Evolutionary conservation across 768 basidiomycete genomes (phyloP), one percentile per base, ranked within the genome.

Genomic region (Tulasnella sp.): DNA sequence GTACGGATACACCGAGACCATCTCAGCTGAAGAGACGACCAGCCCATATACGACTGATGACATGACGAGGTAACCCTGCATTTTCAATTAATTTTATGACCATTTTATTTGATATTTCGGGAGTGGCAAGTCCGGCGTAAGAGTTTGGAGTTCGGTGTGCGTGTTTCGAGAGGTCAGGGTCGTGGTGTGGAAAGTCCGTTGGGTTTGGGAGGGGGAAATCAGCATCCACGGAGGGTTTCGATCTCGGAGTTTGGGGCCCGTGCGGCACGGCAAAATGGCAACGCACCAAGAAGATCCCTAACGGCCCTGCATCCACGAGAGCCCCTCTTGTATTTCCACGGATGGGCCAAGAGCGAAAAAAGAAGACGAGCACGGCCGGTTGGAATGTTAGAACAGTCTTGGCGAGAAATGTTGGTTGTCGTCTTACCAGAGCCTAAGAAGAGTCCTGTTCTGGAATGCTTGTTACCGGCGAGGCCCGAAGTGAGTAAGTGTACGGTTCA

Each of bases 1-100:
- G 21, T 79, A 72, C 38, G 78, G 78, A 39, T 72, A 79, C 6
- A 74, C 71, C 0, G 78, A 40, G 7, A 74, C 71, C 78, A 79
- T 79, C 27, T 79, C 78, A 19, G 38, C 56, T 16, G 73, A 39
- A 3, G 78, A 79, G 8, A 79, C 73, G 4, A 46, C 73, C 44
- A 72, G 10, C 8, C 68, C 73, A 40, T 79, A 79, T 2, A 79
- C 71, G n/a, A 79, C 78, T 5, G 39, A 6, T 1, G 71, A 31
- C 71, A 71, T 48, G 14, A 58, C 21, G 34, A 46, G 36, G 44
- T 79, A 79, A 3, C 71, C 78, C 78, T 79, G 71, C 12, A 19
- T 19, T 31, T 44, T 44, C 7, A 19, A 24, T 34, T 39, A 12
- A 31, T 34, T 71, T 39, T 24, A 6, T 6, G 3, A 6, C 24